These are phyloP conservation scores for Mrakiaceae sp. DNA, from an alignment of 1,284 basidiomycete genomes.

Conservation along the genomic window DNA sequence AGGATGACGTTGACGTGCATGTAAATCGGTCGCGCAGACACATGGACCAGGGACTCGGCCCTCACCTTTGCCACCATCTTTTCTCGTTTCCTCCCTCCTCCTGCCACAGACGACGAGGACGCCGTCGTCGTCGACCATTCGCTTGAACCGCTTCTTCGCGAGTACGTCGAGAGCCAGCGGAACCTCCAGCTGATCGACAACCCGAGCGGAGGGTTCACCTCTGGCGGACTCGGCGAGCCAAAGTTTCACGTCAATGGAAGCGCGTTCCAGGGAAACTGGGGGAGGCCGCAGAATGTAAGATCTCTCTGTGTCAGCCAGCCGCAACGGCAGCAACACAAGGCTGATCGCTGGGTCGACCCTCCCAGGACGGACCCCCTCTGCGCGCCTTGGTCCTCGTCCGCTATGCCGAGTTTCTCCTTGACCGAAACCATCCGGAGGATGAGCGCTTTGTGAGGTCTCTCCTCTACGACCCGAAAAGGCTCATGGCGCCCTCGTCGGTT, in stretches of 20 bases:
- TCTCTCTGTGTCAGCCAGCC: background rate
- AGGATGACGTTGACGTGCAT: slow-evolving; percentile 22
- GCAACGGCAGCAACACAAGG: slow-evolving; percentile 7
- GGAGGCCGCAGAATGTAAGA: slow-evolving; percentile 35
- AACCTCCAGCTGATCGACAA: slow-evolving; percentile 35
- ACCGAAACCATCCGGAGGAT: slow-evolving; percentile 28
- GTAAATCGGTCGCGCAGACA: slow-evolving; percentile 19
- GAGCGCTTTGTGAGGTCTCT: slow-evolving; percentile 28
- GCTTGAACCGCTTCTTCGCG: slow-evolving; percentile 28
- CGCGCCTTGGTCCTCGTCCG: slow-evolving; percentile 36
- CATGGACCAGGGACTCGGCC: slow-evolving; percentile 40
- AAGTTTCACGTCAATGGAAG: slow-evolving; percentile 39
- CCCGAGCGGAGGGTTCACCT: slow-evolving; percentile 35
- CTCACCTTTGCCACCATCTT: slow-evolving; percentile 31
- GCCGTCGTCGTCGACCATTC: slow-evolving; percentile 16
- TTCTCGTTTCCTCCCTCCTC: slow-evolving; percentile 22
- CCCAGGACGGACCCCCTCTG: slow-evolving; percentile 39
- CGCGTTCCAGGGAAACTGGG: slow-evolving; percentile 36
- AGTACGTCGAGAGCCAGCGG: slow-evolving; percentile 29
- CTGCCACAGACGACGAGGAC: slow-evolving; percentile 15
- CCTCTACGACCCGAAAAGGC: slow-evolving; percentile 31
- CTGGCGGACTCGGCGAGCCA: slow-evolving; percentile 44
- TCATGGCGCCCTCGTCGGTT: slow-evolving; percentile 18
- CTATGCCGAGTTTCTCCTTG: slow-evolving; percentile 36
- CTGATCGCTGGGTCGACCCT: background rate